These are phyloP conservation scores for Mortierella sp. DNA, from an alignment of 371 early-diverging fungal genomes.

Conservation along the genomic window DNA sequence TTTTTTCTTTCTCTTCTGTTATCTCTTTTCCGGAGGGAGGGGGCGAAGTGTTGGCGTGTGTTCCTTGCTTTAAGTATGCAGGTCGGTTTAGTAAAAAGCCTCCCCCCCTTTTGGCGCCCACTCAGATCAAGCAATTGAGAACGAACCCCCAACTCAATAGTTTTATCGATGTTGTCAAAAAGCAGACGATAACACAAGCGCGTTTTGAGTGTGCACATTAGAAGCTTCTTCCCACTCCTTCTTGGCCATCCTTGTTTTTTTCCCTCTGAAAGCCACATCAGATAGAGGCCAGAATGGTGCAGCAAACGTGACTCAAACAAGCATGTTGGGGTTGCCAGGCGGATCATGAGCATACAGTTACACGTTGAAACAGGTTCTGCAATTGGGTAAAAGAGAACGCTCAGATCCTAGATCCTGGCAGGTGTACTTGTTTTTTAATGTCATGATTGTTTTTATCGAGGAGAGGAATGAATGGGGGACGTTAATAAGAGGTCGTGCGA, in stretches of 20 bases:
- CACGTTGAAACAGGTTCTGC: not conserved
- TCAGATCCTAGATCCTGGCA: conserved; percentile 11
- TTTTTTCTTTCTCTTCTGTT: not conserved
- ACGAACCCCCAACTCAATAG: not conserved
- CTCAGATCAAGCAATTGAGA: not conserved
- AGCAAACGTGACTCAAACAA: not conserved
- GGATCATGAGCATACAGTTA: not conserved
- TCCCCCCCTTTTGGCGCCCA: not conserved
- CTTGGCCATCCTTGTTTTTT: not conserved
- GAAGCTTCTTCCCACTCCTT: not conserved
- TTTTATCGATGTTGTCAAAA: not conserved
- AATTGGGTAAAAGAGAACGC: not conserved
- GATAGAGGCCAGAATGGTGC: no score
- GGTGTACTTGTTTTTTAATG: not conserved
- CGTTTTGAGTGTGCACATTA: not conserved
- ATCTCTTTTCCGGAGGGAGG: not conserved
- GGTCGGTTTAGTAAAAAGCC: not conserved
- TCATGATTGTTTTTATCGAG: not conserved
- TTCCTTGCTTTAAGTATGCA: not conserved
- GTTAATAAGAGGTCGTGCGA: not conserved
- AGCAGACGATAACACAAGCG: not conserved
- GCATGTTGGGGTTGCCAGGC: not conserved
- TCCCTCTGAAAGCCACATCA: not conserved
- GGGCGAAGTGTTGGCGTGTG: not conserved
- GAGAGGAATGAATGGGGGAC: not conserved